Conservation (phyloP, 2,329 filamentous ascomycete genomes). For the Mycogone perniciosa region DNA sequence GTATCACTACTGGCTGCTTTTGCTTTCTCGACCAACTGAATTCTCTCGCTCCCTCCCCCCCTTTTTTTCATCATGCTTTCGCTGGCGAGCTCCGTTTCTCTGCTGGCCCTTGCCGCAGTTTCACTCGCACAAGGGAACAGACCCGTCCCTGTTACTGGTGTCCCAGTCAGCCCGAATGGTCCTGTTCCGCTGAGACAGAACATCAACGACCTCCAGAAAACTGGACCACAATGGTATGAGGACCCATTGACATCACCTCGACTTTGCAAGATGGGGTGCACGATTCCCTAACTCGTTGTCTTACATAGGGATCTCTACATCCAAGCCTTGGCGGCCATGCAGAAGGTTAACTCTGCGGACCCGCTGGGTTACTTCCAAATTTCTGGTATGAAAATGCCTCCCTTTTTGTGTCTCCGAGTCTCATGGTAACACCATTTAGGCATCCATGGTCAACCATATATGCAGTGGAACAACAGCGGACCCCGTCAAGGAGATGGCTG, state of each 20-base stretch:
- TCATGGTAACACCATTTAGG: constrained; percentile 20
- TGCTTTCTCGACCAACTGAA: not conserved
- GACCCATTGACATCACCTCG: not conserved
- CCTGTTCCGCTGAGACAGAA: constrained; percentile 39
- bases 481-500: constrained; percentile 22
- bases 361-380: constrained; percentile 46
- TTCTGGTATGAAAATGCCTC: constrained; percentile 30
- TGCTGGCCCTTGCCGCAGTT: constrained; percentile 22
- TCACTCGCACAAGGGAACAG: constrained; percentile 19
- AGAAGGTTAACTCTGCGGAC: constrained; percentile 34
- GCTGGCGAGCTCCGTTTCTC: constrained; percentile 16
- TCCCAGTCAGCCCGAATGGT: constrained; percentile 31
- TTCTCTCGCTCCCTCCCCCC: constrained; percentile 3
- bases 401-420: not conserved
- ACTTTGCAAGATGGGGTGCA: not conserved
- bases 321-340: constrained; percentile 38
- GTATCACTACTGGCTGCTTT: not conserved
- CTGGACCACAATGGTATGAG: constrained; percentile 38
- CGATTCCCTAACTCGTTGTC: constrained; percentile 10
- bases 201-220: constrained; percentile 39
- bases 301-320: constrained; percentile 43
- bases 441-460: constrained; percentile 37
- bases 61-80: constrained; percentile 16
- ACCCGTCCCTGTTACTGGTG: constrained; percentile 33
- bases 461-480: constrained; percentile 38